Conservation (phyloP, 169 alveolate genomes). For the Eimeria brunetti region DNA sequence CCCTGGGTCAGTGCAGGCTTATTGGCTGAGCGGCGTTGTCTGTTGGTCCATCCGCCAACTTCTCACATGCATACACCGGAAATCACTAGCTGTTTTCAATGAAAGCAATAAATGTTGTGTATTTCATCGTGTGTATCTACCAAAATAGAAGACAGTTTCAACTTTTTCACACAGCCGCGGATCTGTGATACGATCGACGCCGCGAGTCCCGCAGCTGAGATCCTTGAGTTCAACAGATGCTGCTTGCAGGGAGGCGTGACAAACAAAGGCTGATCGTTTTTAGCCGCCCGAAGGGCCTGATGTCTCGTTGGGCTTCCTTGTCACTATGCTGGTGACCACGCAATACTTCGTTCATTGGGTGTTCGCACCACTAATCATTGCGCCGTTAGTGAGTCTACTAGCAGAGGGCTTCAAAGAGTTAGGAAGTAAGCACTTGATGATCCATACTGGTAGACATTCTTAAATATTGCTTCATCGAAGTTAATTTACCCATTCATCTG, state of each 20-base stretch:
- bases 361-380: background rate
- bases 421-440: background rate
- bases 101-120: background rate
- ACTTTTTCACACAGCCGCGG: background rate
- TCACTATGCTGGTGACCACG: slow-evolving; percentile 15
- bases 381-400: background rate
- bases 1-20: background rate
- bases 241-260: background rate
- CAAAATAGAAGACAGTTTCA: background rate
- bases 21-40: background rate
- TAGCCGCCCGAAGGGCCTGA: background rate
- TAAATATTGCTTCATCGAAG: background rate
- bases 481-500: background rate
- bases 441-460: background rate
- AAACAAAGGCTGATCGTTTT: background rate
- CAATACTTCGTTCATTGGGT: background rate
- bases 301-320: background rate
- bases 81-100: background rate
- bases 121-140: background rate
- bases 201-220: background rate
- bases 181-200: background rate
- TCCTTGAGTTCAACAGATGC: background rate
- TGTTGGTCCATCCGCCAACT: background rate
- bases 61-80: background rate
- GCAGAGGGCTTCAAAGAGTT: background rate